Evolutionary conservation across 208 protist species (phyloP), one percentile per base, ranked within the genome.

Genomic region (Acanthamoeba royreba): DNA sequence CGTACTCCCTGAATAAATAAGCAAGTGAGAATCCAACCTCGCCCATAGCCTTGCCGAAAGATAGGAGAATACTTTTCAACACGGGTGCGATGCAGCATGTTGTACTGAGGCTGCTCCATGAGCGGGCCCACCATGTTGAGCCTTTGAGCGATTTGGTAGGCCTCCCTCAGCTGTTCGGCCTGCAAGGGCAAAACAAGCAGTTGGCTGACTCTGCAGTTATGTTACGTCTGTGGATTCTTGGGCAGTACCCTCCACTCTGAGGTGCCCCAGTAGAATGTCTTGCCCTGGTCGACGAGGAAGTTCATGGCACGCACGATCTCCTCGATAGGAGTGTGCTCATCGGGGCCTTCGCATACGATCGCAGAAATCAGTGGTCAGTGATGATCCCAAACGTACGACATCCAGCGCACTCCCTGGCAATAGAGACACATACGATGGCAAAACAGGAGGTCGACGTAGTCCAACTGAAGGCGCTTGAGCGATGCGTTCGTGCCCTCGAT

Each of bases 181-280:
- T 69, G 58, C 49, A 55, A 19, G 33, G 9, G 33, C 19, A 28
- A 25, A 66, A 66, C 9, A 19, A 9, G 25, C 55, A 25, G 25
- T 8, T 66, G 55, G 5, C 25, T 66, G 55, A 35, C 9, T 5
- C 33, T 17, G 25, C 25, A 8, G 55, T 5, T 66, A 25, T 66
- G 55, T 66, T 61, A n/a, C 31, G 53, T n/a, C 4, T n/a, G 53
- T 19, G 49, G 13, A 22, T 61, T 33, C 1, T 92, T 40, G 17
- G 89, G 55, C 69, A 49, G n/a, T 9, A 93, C 93, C 35, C 35
- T 72, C 95, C 95, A 96, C 88, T 96, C 95, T 47, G 53, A 89
- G 72, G 95, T 96, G 61, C 95, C 95, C 95, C 95, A 96, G 94
- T 96, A 96, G 94, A 96, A 96, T 38, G 94, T 93, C 52, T 88